Evolutionary conservation across 768 basidiomycete species (phyloP).

Genomic region (Arthromyces matolae): DNA sequence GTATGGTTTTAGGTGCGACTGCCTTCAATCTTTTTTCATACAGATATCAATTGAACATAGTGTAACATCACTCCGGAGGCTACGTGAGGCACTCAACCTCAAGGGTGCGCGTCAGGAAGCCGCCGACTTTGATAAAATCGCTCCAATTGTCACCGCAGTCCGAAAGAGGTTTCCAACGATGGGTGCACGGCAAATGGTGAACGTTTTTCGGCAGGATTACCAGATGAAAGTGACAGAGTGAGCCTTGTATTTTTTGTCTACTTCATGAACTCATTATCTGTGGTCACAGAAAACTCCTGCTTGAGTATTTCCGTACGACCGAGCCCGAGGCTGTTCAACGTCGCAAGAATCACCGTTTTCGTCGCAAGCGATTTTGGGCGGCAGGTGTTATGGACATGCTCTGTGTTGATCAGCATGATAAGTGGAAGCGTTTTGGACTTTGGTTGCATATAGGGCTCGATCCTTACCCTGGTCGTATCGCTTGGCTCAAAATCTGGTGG

Average conservation of each 20-base stretch:
- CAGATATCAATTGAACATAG: not conserved
- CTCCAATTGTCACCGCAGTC: not conserved
- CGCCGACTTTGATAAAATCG: slow-evolving; percentile 6
- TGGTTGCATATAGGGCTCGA: slow-evolving; percentile 19
- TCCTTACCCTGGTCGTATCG: slow-evolving; percentile 21
- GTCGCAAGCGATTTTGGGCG: slow-evolving; percentile 29
- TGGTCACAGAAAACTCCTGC: slow-evolving; percentile 3
- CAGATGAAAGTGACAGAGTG: slow-evolving; percentile 18
- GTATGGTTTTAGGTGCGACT: slow-evolving; percentile 8
- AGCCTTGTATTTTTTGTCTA: not conserved
- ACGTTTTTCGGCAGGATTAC: slow-evolving; percentile 11
- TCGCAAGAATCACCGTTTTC: slow-evolving; percentile 19
- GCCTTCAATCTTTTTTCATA: not conserved
- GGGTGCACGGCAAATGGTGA: slow-evolving; percentile 18
- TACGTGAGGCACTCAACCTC: slow-evolving; percentile 1
- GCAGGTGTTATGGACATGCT: slow-evolving; percentile 30
- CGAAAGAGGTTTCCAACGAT: slow-evolving; percentile 13
- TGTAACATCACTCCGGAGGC: not conserved
- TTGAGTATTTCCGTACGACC: not conserved
- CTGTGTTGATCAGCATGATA: slow-evolving; percentile 44
- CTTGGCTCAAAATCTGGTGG: slow-evolving; percentile 33
- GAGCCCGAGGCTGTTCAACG: slow-evolving; percentile 16
- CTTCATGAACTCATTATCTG: not conserved
- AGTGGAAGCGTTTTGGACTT: slow-evolving; percentile 39
- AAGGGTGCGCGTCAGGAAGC: slow-evolving; percentile 5